These are phyloP conservation scores for Trichoderma sp. DNA, from an alignment of 2,329 filamentous ascomycete species.

Conservation along the genomic window DNA sequence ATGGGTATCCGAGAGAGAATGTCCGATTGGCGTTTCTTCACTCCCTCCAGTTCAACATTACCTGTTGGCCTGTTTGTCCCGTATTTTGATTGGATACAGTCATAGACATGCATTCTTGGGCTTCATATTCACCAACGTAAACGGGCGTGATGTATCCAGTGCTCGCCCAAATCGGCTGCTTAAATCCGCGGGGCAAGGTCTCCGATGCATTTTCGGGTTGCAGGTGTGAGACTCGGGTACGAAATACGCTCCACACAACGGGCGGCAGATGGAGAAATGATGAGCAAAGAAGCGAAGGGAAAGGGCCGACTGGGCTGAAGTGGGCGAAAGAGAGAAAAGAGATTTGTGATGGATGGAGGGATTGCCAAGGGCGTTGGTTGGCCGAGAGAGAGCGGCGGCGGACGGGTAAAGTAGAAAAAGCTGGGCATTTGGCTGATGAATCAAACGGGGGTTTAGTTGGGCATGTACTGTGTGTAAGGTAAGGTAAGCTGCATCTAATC, in stretches of 20 bases:
- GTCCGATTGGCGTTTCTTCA: neutral
- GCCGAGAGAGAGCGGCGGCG: neutral
- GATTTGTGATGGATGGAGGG: constrained; percentile 29
- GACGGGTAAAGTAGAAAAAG: constrained; percentile 26
- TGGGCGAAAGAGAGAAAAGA: neutral
- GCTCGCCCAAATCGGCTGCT: neutral
- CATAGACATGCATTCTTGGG: neutral
- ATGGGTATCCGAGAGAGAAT: neutral
- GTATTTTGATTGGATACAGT: neutral
- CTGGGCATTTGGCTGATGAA: neutral
- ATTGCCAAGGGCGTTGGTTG: neutral
- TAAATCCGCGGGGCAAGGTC: neutral
- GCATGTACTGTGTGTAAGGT: neutral
- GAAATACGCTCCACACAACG: neutral
- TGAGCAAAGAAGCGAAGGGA: neutral
- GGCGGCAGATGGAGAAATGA: constrained; percentile 10
- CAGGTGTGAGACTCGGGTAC: neutral
- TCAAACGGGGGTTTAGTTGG: neutral
- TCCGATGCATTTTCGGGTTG: neutral
- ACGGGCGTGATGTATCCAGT: neutral
- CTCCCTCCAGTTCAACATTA: neutral
- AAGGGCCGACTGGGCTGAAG: constrained; percentile 33
- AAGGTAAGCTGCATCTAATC: neutral
- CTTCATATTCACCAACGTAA: neutral
- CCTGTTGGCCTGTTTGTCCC: neutral